A percentile compares a stretch with the other conserved stretches of the same genome.
Evolutionary conservation across 2,329 filamentous ascomycete species (phyloP).

Genomic region (Talaromyces piceae): DNA sequence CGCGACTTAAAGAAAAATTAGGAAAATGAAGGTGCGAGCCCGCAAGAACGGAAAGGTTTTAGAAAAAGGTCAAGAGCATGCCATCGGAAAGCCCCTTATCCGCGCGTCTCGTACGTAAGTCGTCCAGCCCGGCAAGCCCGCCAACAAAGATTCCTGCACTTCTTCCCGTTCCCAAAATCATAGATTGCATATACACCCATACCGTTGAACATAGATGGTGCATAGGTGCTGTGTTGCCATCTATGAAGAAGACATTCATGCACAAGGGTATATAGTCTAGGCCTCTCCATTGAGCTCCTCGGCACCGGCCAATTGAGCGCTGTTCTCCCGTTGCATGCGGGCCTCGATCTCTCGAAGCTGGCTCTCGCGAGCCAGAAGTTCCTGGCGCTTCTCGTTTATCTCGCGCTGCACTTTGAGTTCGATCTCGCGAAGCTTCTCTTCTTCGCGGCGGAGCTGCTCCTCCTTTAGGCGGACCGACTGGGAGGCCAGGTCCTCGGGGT

Average conservation of each 20-base stretch:
- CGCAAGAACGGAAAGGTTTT: slow-evolving; percentile 15
- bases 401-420: slow-evolving; percentile 99
- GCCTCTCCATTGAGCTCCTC: slow-evolving; percentile 27
- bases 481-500: slow-evolving; percentile 91
- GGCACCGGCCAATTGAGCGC: slow-evolving; percentile 24
- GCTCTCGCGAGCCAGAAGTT: slow-evolving; percentile 92
- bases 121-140: slow-evolving; percentile 22
- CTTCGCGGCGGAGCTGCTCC: slow-evolving; percentile 95
- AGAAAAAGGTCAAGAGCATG: slow-evolving; percentile 13
- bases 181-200: slow-evolving; percentile 24
- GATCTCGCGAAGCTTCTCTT: slow-evolving; percentile 99
- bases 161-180: slow-evolving; percentile 8
- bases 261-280: slow-evolving; percentile 25
- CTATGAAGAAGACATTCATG: slow-evolving; percentile 21
- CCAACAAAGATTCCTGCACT: slow-evolving; percentile 3
- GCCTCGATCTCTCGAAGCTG: slow-evolving; percentile 98
- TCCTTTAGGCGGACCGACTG: slow-evolving; percentile 99
- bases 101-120: slow-evolving; percentile 21
- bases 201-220: slow-evolving; percentile 28
- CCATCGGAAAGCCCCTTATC: not conserved
- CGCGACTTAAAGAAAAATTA: slow-evolving; percentile 13
- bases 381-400: slow-evolving; percentile 99
- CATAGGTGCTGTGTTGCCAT: slow-evolving; percentile 22
- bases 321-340: slow-evolving; percentile 84
- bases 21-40: slow-evolving; percentile 6